These are phyloP conservation scores for Talaromyces rugulosus DNA, from an alignment of 2,329 filamentous ascomycete genomes.

Conservation along the genomic window DNA sequence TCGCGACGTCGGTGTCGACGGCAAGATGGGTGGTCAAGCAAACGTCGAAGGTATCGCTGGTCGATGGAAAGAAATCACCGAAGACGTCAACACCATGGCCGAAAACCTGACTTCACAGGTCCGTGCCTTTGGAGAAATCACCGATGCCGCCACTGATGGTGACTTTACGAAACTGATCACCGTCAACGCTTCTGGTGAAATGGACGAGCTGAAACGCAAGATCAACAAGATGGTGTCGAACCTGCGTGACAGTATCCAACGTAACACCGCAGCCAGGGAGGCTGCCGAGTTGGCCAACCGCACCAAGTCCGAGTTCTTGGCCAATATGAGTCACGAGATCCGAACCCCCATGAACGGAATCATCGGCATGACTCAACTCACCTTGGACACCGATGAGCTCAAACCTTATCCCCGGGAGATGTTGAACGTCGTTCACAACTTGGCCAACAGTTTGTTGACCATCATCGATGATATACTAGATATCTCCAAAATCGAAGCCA, in stretches of 20 bases:
- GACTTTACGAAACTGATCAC: constrained; percentile 94
- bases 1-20: constrained; percentile 89
- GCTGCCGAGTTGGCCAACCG: constrained; percentile 91
- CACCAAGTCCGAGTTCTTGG: constrained; percentile 93
- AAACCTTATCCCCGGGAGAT: constrained; percentile 92
- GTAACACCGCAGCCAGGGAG: constrained; percentile 88
- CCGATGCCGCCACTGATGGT: constrained; percentile 86
- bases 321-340: constrained; percentile 97
- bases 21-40: constrained; percentile 95
- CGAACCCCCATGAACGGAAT: constrained; percentile 94
- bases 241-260: constrained; percentile 85
- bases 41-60: constrained; percentile 86
- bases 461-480: constrained; percentile 78
- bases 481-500: constrained; percentile 74
- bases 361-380: constrained; percentile 92
- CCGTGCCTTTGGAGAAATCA: constrained; percentile 91
- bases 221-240: constrained; percentile 98
- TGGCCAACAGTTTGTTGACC: constrained; percentile 87
- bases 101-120: constrained; percentile 86
- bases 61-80: constrained; percentile 94
- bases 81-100: constrained; percentile 88
- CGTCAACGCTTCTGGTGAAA: constrained; percentile 90
- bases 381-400: constrained; percentile 84
- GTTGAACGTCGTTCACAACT: constrained; percentile 91
- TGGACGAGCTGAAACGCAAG: constrained; percentile 96